A percentile compares a stretch with the other conserved stretches of the same genome.
Conservation (phyloP, 495 filamentous ascomycete species). For the Penicillium cinerascens region DNA sequence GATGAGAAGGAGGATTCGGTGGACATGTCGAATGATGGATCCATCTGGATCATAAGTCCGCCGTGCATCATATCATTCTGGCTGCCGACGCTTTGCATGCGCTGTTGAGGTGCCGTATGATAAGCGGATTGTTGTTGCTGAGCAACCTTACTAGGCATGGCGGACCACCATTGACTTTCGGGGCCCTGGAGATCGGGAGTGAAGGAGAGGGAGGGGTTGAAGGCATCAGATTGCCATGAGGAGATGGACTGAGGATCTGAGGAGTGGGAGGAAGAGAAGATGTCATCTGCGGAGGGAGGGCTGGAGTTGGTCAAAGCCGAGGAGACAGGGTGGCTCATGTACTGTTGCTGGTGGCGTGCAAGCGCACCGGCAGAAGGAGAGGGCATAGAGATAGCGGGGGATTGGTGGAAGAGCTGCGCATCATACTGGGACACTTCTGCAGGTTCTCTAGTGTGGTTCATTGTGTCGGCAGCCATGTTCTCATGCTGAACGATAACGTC, state of each 20-base stretch:
- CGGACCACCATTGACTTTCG: slow-evolving; percentile 45
- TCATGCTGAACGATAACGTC: slow-evolving; percentile 43
- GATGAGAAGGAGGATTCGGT: slow-evolving; percentile 31
- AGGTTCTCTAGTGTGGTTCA: slow-evolving; percentile 24
- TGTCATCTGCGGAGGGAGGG: slow-evolving; percentile 40
- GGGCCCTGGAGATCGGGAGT: slow-evolving; percentile 40
- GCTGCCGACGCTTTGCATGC: slow-evolving; percentile 28
- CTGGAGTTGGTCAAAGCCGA: slow-evolving; percentile 37
- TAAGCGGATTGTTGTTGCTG: slow-evolving; percentile 38
- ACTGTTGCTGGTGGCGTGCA: slow-evolving; percentile 35
- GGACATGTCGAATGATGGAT: slow-evolving; percentile 38
- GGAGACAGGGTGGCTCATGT: slow-evolving; percentile 34
- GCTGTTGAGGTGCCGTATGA: slow-evolving; percentile 30
- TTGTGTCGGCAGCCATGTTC: slow-evolving; percentile 27
- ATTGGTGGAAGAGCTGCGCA: slow-evolving; percentile 34
- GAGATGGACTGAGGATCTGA: slow-evolving; percentile 43
- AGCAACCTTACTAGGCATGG: slow-evolving; percentile 36
- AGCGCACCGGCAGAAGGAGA: slow-evolving; percentile 30
- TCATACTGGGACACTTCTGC: slow-evolving; percentile 40
- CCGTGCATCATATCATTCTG: slow-evolving; percentile 42
- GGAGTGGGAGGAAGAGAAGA: slow-evolving; percentile 45
- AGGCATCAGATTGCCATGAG: slow-evolving; percentile 46
- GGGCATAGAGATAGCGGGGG: slow-evolving; percentile 39
- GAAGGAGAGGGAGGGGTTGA: slow-evolving; percentile 36
- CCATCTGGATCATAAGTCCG: slow-evolving; percentile 47